Evolutionary conservation across 306 rosid genomes (phyloP), one percentile per base, ranked within the genome.

Genomic region (Pachyrhizus erosus): DNA sequence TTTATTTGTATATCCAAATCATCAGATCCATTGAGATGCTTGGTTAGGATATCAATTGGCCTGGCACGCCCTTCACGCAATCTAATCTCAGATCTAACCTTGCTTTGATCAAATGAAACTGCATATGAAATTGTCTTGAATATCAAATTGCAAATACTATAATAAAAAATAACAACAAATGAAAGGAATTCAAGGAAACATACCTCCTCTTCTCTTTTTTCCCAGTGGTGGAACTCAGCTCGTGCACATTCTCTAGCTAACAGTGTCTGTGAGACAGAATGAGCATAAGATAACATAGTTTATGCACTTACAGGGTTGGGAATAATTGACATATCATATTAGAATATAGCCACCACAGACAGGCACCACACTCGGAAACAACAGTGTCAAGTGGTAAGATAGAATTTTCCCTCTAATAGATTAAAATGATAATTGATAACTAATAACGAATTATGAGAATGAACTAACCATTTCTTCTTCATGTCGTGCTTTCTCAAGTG

Each of bases 21-120:
- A 84, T 92, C 91, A 18, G 97, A 88, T 33, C 94, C 96, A 83
- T 85, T 79, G 70, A 96, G 96, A 27, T 96, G 92, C 88, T 93
- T 96, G 86, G 94, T 88, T 40, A 93, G 86, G 73, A 96, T 71
- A 91, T 96, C 98, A 51, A 96, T 96, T 70, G 98, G 96, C 90
- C 90, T 92, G 18, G 91, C 85, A 72, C 99, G 97, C 58, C 99
- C 99, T 88, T 96, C 99, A 71, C 91, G 97, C 88, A 93, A 86
- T 92, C 99, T 88, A 85, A 96, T 96, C 94, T 96, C 91, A 15
- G 98, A 96, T 90, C 99, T 91, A 77, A 92, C 74, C 87, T 93
- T 96, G 91, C 99, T 93, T 92, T 96, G 98, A 84, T 96, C 96
- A 86, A 96, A 90, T 93, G 99, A 76, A 96, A 96, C 98, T 96